Percentiles rank a stretch among this genome's conserved stretches.
Conservation (phyloP, 2,329 filamentous ascomycete genomes). For the Aureobasidium mangrovei region DNA sequence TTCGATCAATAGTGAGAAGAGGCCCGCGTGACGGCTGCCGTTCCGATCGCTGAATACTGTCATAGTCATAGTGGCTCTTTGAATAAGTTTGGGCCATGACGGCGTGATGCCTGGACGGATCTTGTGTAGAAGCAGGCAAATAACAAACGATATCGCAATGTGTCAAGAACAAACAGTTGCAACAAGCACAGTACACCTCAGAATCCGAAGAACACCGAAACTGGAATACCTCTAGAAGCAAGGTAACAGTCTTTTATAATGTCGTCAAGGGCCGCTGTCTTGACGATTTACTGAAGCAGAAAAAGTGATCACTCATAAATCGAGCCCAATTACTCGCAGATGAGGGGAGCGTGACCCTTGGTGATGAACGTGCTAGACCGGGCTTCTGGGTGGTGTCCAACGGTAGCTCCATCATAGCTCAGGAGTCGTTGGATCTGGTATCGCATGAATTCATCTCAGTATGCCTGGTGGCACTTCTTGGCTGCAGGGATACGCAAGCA, state of each 20-base stretch:
- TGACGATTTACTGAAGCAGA: background rate
- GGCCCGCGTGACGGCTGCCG: background rate
- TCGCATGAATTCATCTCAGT: conserved; percentile 6
- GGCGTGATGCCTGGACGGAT: background rate
- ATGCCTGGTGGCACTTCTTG: conserved; percentile 1
- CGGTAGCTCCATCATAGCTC: background rate
- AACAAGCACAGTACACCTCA: background rate
- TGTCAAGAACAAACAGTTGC: background rate
- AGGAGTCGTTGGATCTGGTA: conserved; percentile 9
- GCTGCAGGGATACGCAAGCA: conserved; percentile 1
- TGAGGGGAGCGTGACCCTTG: background rate
- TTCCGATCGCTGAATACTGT: conserved; percentile 7
- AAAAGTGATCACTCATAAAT: conserved; percentile 7
- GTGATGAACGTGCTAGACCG: background rate
- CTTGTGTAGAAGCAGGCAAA: background rate
- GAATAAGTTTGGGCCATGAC: conserved; percentile 7
- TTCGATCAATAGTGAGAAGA: background rate
- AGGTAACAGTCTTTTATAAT: background rate
- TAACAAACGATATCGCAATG: background rate
- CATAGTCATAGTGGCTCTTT: conserved; percentile 6
- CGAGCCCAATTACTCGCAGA: conserved; percentile 4
- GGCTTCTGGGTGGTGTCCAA: conserved; percentile 2
- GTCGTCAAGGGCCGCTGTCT: background rate
- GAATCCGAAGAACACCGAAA: background rate
- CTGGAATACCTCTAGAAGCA: background rate